Conservation (phyloP, 805 yeast genomes). For the Ogataea naganishii region DNA sequence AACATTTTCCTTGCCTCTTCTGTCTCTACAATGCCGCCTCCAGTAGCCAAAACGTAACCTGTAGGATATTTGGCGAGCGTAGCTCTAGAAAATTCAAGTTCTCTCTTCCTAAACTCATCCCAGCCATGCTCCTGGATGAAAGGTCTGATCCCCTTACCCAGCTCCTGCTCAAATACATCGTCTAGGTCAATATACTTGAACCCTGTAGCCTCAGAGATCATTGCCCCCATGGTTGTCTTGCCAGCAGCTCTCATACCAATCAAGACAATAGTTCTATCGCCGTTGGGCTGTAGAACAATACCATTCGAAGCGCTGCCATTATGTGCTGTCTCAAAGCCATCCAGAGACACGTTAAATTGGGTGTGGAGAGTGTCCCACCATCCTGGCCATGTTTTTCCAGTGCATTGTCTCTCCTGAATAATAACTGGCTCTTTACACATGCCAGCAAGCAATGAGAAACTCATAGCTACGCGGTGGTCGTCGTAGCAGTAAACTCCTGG, state of each 20-base stretch:
- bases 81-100: constrained; percentile 46
- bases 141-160: constrained; percentile 44
- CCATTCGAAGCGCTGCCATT: constrained; percentile 8
- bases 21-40: constrained; percentile 92
- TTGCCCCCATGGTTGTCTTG: constrained; percentile 74
- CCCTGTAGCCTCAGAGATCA: constrained; percentile 66
- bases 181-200: constrained; percentile 73
- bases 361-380: constrained; percentile 96
- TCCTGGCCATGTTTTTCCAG: constrained; percentile 99
- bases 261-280: constrained; percentile 55
- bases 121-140: constrained; percentile 65
- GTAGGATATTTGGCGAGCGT: constrained; percentile 29
- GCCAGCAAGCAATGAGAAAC: constrained; percentile 83
- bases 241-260: constrained; percentile 99
- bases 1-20: constrained; percentile 57
- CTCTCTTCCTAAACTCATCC: constrained; percentile 76
- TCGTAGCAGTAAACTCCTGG: constrained; percentile 75
- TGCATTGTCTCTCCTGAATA: constrained; percentile 82
- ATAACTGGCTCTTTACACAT: constrained; percentile 49
- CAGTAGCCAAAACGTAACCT: constrained; percentile 78
- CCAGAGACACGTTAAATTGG: constrained; percentile 51
- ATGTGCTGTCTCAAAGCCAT: constrained; percentile 51
- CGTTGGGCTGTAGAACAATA: constrained; percentile 23
- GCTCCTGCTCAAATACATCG: constrained; percentile 49
- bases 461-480: constrained; percentile 98